Conservation (phyloP, 768 basidiomycete genomes). For the Pholiota microspora region DNA sequence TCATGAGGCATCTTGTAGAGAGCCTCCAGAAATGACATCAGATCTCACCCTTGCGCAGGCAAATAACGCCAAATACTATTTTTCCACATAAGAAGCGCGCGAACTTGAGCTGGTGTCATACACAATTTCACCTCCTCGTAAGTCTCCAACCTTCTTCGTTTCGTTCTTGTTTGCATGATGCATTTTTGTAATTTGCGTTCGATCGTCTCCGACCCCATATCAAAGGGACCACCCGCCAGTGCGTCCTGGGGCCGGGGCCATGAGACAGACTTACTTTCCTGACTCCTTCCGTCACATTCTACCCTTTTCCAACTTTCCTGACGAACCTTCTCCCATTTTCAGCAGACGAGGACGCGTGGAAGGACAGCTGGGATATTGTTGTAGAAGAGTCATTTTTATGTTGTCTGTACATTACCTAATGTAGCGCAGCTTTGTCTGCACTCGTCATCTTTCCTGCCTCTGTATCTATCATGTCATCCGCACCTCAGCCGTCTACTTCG, state of each 20-base stretch:
- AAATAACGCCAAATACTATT: constrained; percentile 17
- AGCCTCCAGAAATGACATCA: background rate
- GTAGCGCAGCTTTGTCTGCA: constrained; percentile 3
- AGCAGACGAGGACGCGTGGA: constrained; percentile 19
- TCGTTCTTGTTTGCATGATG: constrained; percentile 40
- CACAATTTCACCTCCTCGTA: constrained; percentile 11
- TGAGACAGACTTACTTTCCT: constrained; percentile 67
- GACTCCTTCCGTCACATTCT: too few species aligned
- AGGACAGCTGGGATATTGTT: too few species aligned
- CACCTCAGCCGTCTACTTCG: background rate
- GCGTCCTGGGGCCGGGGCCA: constrained; percentile 61
- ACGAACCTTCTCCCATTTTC: constrained; percentile 20
- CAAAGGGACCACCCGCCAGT: constrained; percentile 80
- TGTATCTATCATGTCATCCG: constrained; percentile 1
- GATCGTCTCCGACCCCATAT: constrained; percentile 54
- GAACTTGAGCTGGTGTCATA: too few species aligned
- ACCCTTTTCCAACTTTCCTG: too few species aligned
- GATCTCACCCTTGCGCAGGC: background rate
- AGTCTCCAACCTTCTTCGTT: constrained; percentile 8
- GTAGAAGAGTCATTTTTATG: constrained; percentile 7
- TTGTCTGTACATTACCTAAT: constrained; percentile 21
- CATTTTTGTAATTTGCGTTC: constrained; percentile 87
- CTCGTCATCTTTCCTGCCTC: constrained; percentile 1
- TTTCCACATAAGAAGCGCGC: background rate
- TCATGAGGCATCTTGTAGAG: constrained; percentile 48